A percentile compares a stretch with the other conserved stretches of the same genome.
These are phyloP conservation scores for Eimeria acervulina DNA, from an alignment of 169 alveolate genomes.

Conservation along the genomic window DNA sequence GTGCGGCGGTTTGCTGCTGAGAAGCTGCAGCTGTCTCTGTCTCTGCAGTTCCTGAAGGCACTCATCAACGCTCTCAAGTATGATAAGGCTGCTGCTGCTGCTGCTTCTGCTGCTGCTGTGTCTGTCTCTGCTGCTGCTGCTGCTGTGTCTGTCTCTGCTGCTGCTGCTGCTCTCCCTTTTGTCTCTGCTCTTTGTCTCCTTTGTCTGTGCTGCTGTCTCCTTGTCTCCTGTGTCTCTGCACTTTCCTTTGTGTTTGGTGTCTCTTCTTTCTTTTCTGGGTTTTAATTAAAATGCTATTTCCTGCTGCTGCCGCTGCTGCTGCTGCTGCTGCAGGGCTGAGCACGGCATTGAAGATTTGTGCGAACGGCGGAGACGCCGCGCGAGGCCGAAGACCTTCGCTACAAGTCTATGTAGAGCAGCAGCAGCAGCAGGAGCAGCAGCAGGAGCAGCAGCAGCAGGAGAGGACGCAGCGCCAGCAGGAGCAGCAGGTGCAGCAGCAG, in stretches of 20 bases:
- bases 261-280: not conserved
- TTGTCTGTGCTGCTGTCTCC: not conserved
- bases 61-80: conserved; percentile 24
- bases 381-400: not conserved
- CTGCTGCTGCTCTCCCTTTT: not conserved
- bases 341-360: not conserved
- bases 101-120: not conserved
- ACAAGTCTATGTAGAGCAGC: conserved; percentile 53
- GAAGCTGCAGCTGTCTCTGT: not conserved
- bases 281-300: too few relatives aligned
- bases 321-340: conserved; percentile 35
- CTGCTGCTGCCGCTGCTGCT: conserved; percentile 5
- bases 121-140: not conserved
- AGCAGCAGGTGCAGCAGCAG: not conserved
- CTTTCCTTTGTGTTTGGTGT: too few relatives aligned
- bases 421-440: conserved; percentile 25
- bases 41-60: not conserved
- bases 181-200: not conserved
- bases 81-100: not conserved
- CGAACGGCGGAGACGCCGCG: conserved; percentile 57
- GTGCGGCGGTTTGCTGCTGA: not conserved
- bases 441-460: not conserved
- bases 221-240: not conserved
- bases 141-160: not conserved
- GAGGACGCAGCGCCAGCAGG: not conserved